These are phyloP conservation scores for Bipolaris oryzae DNA, from an alignment of 2,329 filamentous ascomycete genomes.

Conservation along the genomic window DNA sequence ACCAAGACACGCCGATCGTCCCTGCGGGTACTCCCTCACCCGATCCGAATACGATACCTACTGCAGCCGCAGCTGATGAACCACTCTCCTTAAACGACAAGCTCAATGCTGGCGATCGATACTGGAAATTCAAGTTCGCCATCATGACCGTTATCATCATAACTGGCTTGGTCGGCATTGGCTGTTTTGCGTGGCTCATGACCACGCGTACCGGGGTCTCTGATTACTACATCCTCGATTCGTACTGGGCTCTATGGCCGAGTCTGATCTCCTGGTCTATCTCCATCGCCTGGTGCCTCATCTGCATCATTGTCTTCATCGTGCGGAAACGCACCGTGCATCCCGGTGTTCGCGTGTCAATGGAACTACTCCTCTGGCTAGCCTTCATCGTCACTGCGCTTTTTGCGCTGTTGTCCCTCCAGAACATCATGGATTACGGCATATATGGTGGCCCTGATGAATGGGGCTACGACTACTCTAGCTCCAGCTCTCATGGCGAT, in stretches of 20 bases:
- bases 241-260: constrained; percentile 25
- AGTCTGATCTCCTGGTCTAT: constrained; percentile 38
- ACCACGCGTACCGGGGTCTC: background rate
- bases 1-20: constrained; percentile 5
- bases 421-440: constrained; percentile 27
- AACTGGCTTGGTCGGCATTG: constrained; percentile 39
- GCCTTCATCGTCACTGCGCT: constrained; percentile 37
- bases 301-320: constrained; percentile 36
- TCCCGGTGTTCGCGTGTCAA: constrained; percentile 42
- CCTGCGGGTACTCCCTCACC: constrained; percentile 7
- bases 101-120: constrained; percentile 35
- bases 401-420: constrained; percentile 27
- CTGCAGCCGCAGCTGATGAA: constrained; percentile 14
- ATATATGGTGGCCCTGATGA: constrained; percentile 17
- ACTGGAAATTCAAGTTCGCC: constrained; percentile 42
- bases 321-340: constrained; percentile 38
- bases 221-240: constrained; percentile 21
- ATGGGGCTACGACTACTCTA: constrained; percentile 12
- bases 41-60: constrained; percentile 1
- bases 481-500: constrained; percentile 22
- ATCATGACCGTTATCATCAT: constrained; percentile 31
- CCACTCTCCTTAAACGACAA: constrained; percentile 28
- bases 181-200: constrained; percentile 36
- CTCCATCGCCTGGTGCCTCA: constrained; percentile 39
- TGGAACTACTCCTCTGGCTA: constrained; percentile 47